Evolutionary conservation across 2,329 filamentous ascomycete genomes (phyloP).

Genomic region (Monilinia fructigena): DNA sequence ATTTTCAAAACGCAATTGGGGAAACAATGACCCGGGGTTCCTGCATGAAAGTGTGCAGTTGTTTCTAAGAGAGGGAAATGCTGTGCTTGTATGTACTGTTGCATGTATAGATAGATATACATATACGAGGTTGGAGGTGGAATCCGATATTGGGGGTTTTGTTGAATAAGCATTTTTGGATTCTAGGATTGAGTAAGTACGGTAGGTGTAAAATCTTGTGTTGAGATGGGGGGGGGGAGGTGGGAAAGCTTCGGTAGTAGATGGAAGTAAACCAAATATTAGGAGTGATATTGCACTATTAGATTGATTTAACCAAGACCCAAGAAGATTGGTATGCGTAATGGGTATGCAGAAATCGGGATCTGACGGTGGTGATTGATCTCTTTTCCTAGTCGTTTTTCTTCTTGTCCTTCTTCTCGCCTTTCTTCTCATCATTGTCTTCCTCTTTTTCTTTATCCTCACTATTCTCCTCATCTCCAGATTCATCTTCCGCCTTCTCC

Average conservation of each 20-base stretch:
- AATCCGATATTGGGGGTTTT: neutral
- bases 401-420: constrained; percentile 4
- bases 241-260: neutral
- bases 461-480: constrained; percentile 43
- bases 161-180: neutral
- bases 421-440: constrained; percentile 16
- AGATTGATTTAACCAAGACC: neutral
- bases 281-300: constrained; percentile 2
- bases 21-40: too few species aligned
- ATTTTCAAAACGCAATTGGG: too few species aligned
- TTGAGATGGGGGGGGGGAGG: neutral
- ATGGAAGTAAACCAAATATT: neutral
- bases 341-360: neutral
- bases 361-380: neutral
- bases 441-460: constrained; percentile 30
- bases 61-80: neutral
- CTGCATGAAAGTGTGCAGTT: neutral
- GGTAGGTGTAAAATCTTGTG: too few species aligned
- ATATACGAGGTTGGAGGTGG: neutral
- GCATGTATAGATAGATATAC: neutral
- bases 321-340: neutral
- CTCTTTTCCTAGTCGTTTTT: neutral
- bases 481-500: constrained; percentile 27
- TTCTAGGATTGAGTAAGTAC: neutral
- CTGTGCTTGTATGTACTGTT: neutral